Evolutionary conservation across 2,329 filamentous ascomycete genomes (phyloP), one percentile per base, ranked within the genome.

Genomic region (Aspergillus thermomutatus): DNA sequence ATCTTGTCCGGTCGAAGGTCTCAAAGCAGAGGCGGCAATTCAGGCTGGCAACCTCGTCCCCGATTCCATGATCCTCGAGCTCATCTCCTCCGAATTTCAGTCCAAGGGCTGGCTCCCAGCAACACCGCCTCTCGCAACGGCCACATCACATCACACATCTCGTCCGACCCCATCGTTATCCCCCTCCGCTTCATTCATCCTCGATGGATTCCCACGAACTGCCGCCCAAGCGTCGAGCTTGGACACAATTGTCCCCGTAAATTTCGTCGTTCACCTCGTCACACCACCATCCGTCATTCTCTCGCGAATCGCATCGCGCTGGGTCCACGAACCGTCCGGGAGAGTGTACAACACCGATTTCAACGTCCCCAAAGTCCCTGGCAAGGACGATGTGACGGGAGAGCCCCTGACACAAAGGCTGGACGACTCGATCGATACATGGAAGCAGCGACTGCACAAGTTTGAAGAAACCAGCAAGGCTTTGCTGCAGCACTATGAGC

Each of bases 301-400:
- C 63, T 86, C 92, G 65, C 89, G 94, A 54, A 97, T 99, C 65
- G 86, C 90, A 46, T 92, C 91, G 52, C 88, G 94, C 56, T 97
- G 92, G 92, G 88, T 97, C 43, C 94, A 99, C 75, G 89, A 90
- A 67, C 87, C 91, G 0, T 96, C 91, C 0, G 94, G 94, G 1
- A 84, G 94, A 27, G 89, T 97, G 17, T 99, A 99, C 80, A 99
- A 99, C 73, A 95, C 92, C 2, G 87, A 87, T 0, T 99, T 96
- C 79, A 92, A 97, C 70, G 83, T 89, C 7, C 94, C 94, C 0
- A 88, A 87, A 63, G 86, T 92, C 1, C 76, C 85, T 0, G 93
- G 94, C 26, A 84, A 82, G 64, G 94, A 99, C 75, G 94, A 99
- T 72, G 71, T 97, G 49, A 99, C 94, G 0, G 94, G 94, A 17